Conservation (phyloP, 768 basidiomycete genomes). For the Pulveroboletus sp. region DNA sequence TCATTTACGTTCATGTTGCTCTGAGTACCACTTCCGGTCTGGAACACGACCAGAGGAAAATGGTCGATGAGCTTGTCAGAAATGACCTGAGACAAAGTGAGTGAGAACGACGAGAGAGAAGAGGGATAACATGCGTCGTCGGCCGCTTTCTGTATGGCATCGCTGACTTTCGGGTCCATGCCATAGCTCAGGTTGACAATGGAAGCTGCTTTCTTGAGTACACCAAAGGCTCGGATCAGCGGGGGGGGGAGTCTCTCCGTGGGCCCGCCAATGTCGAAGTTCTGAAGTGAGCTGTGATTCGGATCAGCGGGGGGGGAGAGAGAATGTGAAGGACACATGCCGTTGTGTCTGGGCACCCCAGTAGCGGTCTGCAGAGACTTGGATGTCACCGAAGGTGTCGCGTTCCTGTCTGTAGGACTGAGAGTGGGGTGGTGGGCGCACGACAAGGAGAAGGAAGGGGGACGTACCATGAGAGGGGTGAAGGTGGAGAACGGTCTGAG, state of each 20-base stretch:
- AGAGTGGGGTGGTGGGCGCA: slow-evolving; percentile 26
- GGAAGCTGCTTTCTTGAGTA: slow-evolving; percentile 95
- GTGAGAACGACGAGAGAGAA: neutral
- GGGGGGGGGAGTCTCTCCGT: slow-evolving; percentile 90
- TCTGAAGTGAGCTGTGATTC: slow-evolving; percentile 72
- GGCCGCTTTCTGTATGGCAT: slow-evolving; percentile 88
- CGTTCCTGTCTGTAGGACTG: slow-evolving; percentile 70
- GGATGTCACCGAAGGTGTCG: slow-evolving; percentile 94
- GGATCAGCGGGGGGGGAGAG: slow-evolving; percentile 8
- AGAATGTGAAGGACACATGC: slow-evolving; percentile 32
- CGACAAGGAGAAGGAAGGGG: neutral
- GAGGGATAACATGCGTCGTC: slow-evolving; percentile 65
- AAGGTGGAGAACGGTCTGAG: slow-evolving; percentile 28
- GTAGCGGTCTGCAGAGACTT: slow-evolving; percentile 83
- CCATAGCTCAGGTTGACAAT: slow-evolving; percentile 88
- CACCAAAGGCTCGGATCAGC: slow-evolving; percentile 96
- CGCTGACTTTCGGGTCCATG: slow-evolving; percentile 78
- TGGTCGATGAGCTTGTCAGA: slow-evolving; percentile 91
- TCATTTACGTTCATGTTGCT: slow-evolving; percentile 99
- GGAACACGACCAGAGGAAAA: slow-evolving; percentile 98
- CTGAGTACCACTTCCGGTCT: slow-evolving; percentile 98
- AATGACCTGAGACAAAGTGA: slow-evolving; percentile 63
- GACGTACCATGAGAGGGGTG: slow-evolving; percentile 33
- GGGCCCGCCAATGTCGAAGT: slow-evolving; percentile 97
- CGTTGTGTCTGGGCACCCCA: slow-evolving; percentile 99